Conservation (phyloP, 2,329 filamentous ascomycete species). For the Talaromyces verruculosus region DNA sequence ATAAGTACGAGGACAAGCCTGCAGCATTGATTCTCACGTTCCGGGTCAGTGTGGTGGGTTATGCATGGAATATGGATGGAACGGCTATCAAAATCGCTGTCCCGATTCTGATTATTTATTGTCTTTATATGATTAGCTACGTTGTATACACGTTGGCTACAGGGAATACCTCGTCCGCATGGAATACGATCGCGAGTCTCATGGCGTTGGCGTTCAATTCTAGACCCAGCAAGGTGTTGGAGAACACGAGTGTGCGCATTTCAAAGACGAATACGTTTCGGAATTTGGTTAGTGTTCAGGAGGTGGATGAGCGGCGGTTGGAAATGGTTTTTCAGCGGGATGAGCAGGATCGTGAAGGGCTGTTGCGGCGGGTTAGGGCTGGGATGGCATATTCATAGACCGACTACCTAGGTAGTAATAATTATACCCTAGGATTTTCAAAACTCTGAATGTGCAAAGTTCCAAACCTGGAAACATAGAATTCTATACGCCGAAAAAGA, state of each 20-base stretch:
- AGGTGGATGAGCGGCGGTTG: constrained; percentile 17
- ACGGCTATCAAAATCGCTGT: constrained; percentile 19
- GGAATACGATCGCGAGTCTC: constrained; percentile 14
- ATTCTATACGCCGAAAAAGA: background rate
- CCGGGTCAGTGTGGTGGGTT: constrained; percentile 7
- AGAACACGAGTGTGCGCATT: constrained; percentile 17
- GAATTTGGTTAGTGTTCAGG: constrained; percentile 17
- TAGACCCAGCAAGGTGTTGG: constrained; percentile 11
- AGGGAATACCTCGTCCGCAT: constrained; percentile 12
- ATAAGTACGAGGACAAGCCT: background rate
- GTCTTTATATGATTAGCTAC: constrained; percentile 13
- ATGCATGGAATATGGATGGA: constrained; percentile 20
- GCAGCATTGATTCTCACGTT: background rate
- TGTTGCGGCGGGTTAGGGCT: constrained; percentile 1
- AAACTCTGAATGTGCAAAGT: background rate
- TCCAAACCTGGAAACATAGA: background rate
- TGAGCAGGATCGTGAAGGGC: background rate
- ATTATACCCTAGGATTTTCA: background rate
- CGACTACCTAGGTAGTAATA: background rate
- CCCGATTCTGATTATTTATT: constrained; percentile 16
- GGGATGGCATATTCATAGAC: background rate
- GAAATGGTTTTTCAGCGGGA: constrained; percentile 21
- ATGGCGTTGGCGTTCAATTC: constrained; percentile 22
- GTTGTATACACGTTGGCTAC: background rate
- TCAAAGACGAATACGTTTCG: constrained; percentile 16